Percentiles rank a stretch among this genome's conserved stretches.
Evolutionary conservation across 2,329 filamentous ascomycete genomes (phyloP).

Genomic region (Aspergillus pseudoglaucus): DNA sequence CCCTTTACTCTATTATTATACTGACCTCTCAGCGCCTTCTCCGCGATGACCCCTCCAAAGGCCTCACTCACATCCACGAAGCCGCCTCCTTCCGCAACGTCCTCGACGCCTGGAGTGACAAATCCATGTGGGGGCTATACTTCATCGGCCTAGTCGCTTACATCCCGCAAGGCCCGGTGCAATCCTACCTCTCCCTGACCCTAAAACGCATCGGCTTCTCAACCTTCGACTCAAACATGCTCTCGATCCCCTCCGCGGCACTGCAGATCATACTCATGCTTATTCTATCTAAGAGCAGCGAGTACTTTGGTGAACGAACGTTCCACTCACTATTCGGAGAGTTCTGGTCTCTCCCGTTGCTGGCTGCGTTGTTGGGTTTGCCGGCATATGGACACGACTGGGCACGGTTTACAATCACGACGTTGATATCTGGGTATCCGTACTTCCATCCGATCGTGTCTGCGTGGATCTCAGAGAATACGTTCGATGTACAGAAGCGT

Average conservation of each 20-base stretch:
- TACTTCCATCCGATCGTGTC: conserved; percentile 48
- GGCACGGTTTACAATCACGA: conserved; percentile 45
- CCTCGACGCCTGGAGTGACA: conserved; percentile 41
- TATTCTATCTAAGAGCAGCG: conserved; percentile 40
- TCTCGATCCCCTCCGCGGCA: conserved; percentile 21
- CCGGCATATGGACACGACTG: conserved; percentile 41
- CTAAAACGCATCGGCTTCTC: conserved; percentile 31
- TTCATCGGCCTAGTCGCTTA: conserved; percentile 40
- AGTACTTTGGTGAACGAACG: conserved; percentile 48
- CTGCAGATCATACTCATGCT: conserved; percentile 50
- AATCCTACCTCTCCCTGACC: conserved; percentile 50
- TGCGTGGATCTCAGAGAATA: conserved; percentile 23
- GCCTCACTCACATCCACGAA: conserved; percentile 41
- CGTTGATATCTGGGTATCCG: conserved; percentile 47
- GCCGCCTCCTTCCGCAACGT: conserved; percentile 40
- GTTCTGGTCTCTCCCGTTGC: conserved; percentile 47
- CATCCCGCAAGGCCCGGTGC: conserved; percentile 45
- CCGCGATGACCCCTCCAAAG: conserved; percentile 51
- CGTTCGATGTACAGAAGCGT: conserved; percentile 24
- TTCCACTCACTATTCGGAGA: conserved; percentile 48
- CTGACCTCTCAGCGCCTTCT: conserved; percentile 36
- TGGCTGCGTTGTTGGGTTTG: conserved; percentile 44
- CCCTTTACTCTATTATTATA: background rate
- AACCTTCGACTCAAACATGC: conserved; percentile 27
- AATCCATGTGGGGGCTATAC: conserved; percentile 47